phyloP scores from a whole-genome alignment of 2,329 filamentous ascomycete species.

The Coleophoma crateriformis region DNA sequence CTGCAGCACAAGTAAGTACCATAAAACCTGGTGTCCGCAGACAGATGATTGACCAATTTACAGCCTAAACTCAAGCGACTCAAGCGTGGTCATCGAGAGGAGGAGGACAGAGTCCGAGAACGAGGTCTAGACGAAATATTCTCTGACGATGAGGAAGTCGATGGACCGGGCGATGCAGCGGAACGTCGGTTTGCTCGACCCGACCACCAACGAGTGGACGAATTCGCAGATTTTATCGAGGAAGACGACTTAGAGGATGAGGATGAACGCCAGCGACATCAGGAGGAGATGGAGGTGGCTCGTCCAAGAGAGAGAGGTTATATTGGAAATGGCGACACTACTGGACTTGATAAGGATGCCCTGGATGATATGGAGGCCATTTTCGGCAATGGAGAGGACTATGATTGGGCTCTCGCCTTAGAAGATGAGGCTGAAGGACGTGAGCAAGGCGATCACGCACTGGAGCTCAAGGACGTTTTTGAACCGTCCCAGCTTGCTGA shows the following conservation, averaged over 20 bases:
- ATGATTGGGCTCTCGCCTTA: constrained; percentile 86
- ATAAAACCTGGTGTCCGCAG: background rate
- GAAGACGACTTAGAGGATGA: constrained; percentile 90
- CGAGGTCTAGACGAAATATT: constrained; percentile 89
- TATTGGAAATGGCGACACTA: constrained; percentile 68
- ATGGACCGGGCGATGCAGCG: constrained; percentile 44
- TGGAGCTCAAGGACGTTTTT: constrained; percentile 96
- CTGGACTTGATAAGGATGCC: constrained; percentile 84
- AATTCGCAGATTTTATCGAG: constrained; percentile 95
- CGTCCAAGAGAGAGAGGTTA: constrained; percentile 68
- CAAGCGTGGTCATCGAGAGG: constrained; percentile 81
- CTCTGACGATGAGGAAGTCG: constrained; percentile 85
- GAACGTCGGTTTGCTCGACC: constrained; percentile 29
- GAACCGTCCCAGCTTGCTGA: constrained; percentile 93
- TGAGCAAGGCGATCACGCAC: constrained; percentile 71
- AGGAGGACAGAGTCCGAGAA: constrained; percentile 59
- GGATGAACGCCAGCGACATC: constrained; percentile 66
- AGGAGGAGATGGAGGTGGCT: constrained; percentile 85
- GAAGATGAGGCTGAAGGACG: constrained; percentile 82
- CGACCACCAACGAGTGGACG: constrained; percentile 60
- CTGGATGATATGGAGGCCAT: constrained; percentile 95
- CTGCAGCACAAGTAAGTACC: constrained; percentile 61
- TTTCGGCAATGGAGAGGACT: constrained; percentile 93
- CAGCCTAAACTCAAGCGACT: constrained; percentile 93
- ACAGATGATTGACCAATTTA: constrained; percentile 13